Base-by-base conservation (phyloP, 805 yeast genomes). In the Metschnikowia cerradonensis region DNA sequence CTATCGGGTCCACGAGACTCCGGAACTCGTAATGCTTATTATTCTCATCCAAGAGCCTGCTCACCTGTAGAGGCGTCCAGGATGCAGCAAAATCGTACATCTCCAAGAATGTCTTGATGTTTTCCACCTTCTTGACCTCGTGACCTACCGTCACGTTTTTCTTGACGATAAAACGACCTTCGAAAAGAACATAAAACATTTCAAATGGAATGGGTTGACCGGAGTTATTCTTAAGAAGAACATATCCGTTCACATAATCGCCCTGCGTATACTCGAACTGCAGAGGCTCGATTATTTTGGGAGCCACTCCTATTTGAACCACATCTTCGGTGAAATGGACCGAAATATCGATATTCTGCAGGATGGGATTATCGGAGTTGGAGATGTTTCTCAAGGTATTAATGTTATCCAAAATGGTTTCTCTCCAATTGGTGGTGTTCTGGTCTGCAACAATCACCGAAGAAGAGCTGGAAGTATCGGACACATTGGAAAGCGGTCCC, bases 241-340 rank as follows among this genome's bases (percentile, higher is more conserved):
- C 64, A 52, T 76, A 80, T 0, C 92, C 92, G 59, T 80, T 76
- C 13, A 86, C 71, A 19, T 73, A 72, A 60, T 85, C 90, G n/a
- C 89, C 89, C 11, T 84, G 83, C 17, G 79, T 79, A 60, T 79
- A 86, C 61, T 83, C 88, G 54, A 56, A 63, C 22, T 60, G 50
- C 50, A 66, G 63, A 15, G 60, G 58, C 48, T 71, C 68, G 5
- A 72, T 64, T 23, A 56, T 52, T 32, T 57, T 63, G 4, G 72
- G 72, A 1, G 36, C 48, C 46, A 58, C 54, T 5, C 70, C 70
- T 2, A 54, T 26, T 39, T 62, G 56, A 22, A 74, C 67, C 15
- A 71, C 64, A 11, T 69, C 68, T 43, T 67, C 65, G 3, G 75
- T 73, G 55, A 71, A 72, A 34, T 57, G 58, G 19, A 70, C 55